Evolutionary conservation across 345 rosid species (phyloP).

Genomic region (Noccaea caerulescens): DNA sequence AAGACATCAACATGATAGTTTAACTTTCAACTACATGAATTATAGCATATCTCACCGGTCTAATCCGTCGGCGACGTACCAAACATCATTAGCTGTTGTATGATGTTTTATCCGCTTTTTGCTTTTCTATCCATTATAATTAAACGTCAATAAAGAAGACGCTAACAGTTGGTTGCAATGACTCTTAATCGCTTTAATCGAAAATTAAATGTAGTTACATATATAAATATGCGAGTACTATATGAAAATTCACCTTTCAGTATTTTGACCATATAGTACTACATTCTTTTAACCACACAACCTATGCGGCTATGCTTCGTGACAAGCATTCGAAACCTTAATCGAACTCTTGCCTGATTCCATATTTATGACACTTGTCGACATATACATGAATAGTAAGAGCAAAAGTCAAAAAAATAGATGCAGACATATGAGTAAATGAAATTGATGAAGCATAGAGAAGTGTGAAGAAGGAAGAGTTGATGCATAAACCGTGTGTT

Average conservation of each 20-base stretch:
- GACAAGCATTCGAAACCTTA: background rate
- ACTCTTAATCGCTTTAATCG: background rate
- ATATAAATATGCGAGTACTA: background rate
- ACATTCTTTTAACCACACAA: background rate
- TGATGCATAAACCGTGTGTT: constrained; percentile 27
- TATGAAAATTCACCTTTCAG: background rate
- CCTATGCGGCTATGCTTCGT: background rate
- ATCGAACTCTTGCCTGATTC: background rate
- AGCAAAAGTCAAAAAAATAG: constrained; percentile 33
- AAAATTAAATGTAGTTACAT: background rate
- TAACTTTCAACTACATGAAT: background rate
- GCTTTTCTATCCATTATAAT: background rate
- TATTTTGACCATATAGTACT: background rate
- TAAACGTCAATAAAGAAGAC: background rate
- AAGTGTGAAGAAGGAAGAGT: constrained; percentile 18
- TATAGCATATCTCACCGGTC: constrained; percentile 10
- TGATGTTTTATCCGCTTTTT: background rate
- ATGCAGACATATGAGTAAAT: constrained; percentile 32
- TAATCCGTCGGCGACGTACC: constrained; percentile 5
- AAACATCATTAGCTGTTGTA: constrained; percentile 1
- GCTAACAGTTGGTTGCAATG: no score
- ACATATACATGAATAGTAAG: background rate
- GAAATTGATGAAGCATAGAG: constrained; percentile 29
- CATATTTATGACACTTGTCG: constrained; percentile 9
- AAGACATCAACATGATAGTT: constrained; percentile 6